Evolutionary conservation across 2,329 filamentous ascomycete genomes (phyloP), one percentile per base, ranked within the genome.

Genomic region (Talaromyces sp.): DNA sequence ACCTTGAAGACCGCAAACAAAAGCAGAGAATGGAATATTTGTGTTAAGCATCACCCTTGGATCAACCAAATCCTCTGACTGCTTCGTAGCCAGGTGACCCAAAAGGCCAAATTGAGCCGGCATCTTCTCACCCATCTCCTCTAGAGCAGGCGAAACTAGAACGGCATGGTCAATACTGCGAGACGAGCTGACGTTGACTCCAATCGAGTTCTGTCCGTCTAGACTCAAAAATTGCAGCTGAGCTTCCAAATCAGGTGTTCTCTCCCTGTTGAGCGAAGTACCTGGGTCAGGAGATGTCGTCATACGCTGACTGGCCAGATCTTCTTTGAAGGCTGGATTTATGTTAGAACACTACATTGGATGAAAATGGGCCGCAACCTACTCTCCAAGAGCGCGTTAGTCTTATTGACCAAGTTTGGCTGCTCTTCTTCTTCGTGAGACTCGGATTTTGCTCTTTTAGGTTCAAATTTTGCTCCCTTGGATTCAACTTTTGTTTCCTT

Each of bases 1-100:
- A 0, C 85, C 85, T 65, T 88, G 85, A 1, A 81, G 81, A 1
- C 85, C 85, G 61, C 85, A 88, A 21, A 88, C 83, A 67, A 88
- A 88, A 11, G 60, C 60, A 26, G 60, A 62, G 38, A 62, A 62
- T 6, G 60, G 60, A 5, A 58, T 59, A 4, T 62, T 62, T 7
- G 60, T 62, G 32, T 62, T 62, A 14, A 62, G 60, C 60, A 62
- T 62, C 26, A 62, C 56, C 19, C 60, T 48, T 14, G 60, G 60
- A 19, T 62, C 60, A 26, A 62, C 32, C 9, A 62, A 51, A 10
- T 61, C 59, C 41, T 61, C 54, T 17, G 60, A 53, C 26, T 59
- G 60, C 12, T 54, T 43, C 27, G 56, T 55, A 21, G 56, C 56
- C 32, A 62, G 46, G 26, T 62, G 60, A 24, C 60, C 60, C 21